These are phyloP conservation scores for Backusella liffmaniae DNA, from an alignment of 192 early-diverging fungal genomes.

Conservation along the genomic window DNA sequence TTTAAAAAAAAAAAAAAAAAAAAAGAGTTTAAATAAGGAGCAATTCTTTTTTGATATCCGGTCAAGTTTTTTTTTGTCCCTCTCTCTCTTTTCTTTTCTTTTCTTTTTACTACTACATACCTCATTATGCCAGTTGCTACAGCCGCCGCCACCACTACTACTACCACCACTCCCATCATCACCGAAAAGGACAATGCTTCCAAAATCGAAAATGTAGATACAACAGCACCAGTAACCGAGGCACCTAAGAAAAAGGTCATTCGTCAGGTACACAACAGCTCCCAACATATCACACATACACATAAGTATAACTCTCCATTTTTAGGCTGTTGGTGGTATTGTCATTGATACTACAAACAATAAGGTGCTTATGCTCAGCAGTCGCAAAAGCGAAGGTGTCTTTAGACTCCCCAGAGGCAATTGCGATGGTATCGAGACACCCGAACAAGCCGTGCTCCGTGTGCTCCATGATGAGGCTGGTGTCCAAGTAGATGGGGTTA, in stretches of 20 bases:
- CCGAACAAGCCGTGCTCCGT: constrained; percentile 26
- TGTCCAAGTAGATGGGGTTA: constrained; percentile 2
- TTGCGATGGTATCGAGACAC: constrained; percentile 21
- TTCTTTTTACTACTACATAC: not conserved
- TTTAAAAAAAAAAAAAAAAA: not conserved
- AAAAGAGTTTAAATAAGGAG: not conserved
- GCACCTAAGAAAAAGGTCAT: constrained; percentile 15
- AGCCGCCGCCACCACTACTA: not conserved
- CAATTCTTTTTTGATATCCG: not conserved
- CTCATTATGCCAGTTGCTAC: not conserved
- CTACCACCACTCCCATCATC: not conserved
- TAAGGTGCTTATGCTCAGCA: constrained; percentile 23
- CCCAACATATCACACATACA: no score
- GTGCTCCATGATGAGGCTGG: constrained; percentile 24
- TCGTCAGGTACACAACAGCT: constrained; percentile 17
- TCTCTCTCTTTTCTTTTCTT: not conserved
- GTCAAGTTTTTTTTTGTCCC: not conserved
- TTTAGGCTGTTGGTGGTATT: constrained; percentile 29
- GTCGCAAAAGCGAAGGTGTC: constrained; percentile 26
- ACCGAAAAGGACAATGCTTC: not conserved
- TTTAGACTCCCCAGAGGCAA: constrained; percentile 24
- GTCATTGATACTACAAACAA: constrained; percentile 18
- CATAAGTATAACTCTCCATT: no score
- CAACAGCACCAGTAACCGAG: not conserved
- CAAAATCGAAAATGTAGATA: not conserved